These are phyloP conservation scores for Calonectria hawksworthii DNA, from an alignment of 2,329 filamentous ascomycete species.

Conservation along the genomic window DNA sequence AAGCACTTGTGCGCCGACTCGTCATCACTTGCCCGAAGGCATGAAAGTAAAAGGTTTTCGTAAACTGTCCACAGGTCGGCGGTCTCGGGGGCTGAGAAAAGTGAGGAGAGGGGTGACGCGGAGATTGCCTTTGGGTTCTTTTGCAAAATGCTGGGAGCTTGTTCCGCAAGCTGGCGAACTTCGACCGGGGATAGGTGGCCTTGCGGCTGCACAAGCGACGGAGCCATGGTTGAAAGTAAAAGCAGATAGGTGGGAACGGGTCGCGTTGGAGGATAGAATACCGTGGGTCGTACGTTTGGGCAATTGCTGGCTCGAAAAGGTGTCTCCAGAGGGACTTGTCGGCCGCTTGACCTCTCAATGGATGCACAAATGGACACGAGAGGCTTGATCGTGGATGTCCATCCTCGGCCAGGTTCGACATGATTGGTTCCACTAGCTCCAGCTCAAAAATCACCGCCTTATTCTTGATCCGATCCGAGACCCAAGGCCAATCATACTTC, in stretches of 20 bases:
- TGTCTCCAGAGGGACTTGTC: conserved; percentile 9
- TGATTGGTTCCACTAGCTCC: conserved; percentile 37
- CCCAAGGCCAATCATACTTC: not conserved
- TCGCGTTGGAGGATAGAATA: conserved; percentile 17
- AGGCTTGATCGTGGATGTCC: conserved; percentile 34
- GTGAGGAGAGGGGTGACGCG: conserved; percentile 65
- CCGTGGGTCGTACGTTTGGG: not conserved
- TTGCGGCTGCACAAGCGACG: conserved; percentile 69
- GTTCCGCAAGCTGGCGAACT: conserved; percentile 71
- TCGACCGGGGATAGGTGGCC: conserved; percentile 68
- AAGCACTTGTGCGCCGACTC: conserved; percentile 82
- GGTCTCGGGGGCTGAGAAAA: conserved; percentile 74
- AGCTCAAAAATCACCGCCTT: conserved; percentile 17
- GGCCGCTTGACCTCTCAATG: conserved; percentile 28
- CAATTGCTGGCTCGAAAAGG: not conserved
- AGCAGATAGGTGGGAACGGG: not conserved
- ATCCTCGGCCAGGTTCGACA: not conserved
- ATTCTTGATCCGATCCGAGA: conserved; percentile 23
- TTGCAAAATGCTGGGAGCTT: conserved; percentile 69
- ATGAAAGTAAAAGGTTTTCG: conserved; percentile 89
- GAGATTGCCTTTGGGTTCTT: conserved; percentile 68
- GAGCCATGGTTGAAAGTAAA: conserved; percentile 56
- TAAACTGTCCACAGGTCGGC: conserved; percentile 87
- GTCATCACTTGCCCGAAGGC: conserved; percentile 87
- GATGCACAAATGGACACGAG: conserved; percentile 37